Conservation (phyloP, 1,139 yeast genomes). For the Kurtzmaniella quercitrusa region DNA sequence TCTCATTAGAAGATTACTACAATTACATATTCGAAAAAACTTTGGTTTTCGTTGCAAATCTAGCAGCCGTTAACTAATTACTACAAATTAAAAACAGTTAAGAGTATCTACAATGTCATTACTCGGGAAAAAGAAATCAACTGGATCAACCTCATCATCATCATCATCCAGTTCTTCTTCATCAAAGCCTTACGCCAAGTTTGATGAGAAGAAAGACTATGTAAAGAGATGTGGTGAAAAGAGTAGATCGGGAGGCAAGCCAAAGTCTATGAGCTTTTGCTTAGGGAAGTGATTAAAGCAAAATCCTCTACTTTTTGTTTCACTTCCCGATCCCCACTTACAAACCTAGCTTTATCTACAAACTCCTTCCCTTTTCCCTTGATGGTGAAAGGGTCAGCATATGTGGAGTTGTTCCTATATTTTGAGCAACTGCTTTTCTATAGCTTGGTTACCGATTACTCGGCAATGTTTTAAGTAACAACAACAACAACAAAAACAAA, state of each 20-base stretch:
- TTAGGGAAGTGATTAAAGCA: slow-evolving; percentile 29
- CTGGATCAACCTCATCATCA: slow-evolving; percentile 10
- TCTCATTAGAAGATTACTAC: not conserved
- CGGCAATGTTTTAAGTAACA: too few relatives aligned
- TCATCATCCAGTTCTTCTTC: slow-evolving; percentile 10
- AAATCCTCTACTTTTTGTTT: too few relatives aligned
- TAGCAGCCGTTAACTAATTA: not conserved
- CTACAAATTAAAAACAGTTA: not conserved
- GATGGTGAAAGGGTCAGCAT: too few relatives aligned
- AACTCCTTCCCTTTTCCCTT: too few relatives aligned
- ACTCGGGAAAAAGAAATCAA: slow-evolving; percentile 13
- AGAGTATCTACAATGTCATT: slow-evolving; percentile 11
- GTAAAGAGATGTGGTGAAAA: slow-evolving; percentile 35
- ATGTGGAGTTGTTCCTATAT: too few relatives aligned
- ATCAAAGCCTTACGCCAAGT: slow-evolving; percentile 20
- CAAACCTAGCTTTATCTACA: too few relatives aligned
- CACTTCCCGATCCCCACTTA: too few relatives aligned
- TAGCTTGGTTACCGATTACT: too few relatives aligned
- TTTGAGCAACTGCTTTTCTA: too few relatives aligned
- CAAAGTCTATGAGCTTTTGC: slow-evolving; percentile 36
- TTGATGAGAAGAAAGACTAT: slow-evolving; percentile 46
- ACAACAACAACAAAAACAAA: not conserved
- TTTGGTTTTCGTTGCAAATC: too few relatives aligned
- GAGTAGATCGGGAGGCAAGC: slow-evolving; percentile 19
- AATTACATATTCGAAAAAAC: not conserved